phyloP scores from a whole-genome alignment of 2,329 filamentous ascomycete species.

The Huntiella abstrusa region DNA sequence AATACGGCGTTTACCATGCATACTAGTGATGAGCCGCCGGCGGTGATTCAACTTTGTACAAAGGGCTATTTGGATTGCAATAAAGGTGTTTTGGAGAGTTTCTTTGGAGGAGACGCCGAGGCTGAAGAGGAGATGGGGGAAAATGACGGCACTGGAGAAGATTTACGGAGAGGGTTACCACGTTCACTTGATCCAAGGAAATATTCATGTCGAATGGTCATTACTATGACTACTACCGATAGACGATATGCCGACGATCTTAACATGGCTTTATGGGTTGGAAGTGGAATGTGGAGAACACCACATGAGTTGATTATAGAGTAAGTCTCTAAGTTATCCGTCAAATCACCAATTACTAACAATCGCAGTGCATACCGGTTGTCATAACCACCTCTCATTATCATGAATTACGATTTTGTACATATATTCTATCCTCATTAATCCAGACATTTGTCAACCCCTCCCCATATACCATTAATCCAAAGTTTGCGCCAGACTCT shows the following conservation, averaged over 20 bases:
- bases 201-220: slow-evolving; percentile 30
- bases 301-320: slow-evolving; percentile 26
- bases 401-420: no score
- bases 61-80: slow-evolving; percentile 29
- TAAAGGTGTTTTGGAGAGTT: slow-evolving; percentile 23
- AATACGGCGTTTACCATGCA: slow-evolving; percentile 26
- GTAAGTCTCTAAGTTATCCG: slow-evolving; percentile 16
- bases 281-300: slow-evolving; percentile 27
- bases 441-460: not conserved
- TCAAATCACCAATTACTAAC: slow-evolving; percentile 5
- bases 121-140: not conserved
- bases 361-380: slow-evolving; percentile 19
- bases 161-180: not conserved
- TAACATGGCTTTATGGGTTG: slow-evolving; percentile 31
- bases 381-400: slow-evolving; percentile 10
- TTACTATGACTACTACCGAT: slow-evolving; percentile 31
- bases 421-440: not conserved
- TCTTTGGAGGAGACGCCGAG: slow-evolving; percentile 15
- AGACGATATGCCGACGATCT: slow-evolving; percentile 29
- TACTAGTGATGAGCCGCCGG: slow-evolving; percentile 27
- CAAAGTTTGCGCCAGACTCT: slow-evolving; percentile 6
- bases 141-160: not conserved
- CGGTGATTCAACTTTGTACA: slow-evolving; percentile 27
- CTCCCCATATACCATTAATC: not conserved
- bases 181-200: slow-evolving; percentile 20